phyloP scores from a whole-genome alignment of 2,329 filamentous ascomycete species.

The Aspergillus sp. region DNA sequence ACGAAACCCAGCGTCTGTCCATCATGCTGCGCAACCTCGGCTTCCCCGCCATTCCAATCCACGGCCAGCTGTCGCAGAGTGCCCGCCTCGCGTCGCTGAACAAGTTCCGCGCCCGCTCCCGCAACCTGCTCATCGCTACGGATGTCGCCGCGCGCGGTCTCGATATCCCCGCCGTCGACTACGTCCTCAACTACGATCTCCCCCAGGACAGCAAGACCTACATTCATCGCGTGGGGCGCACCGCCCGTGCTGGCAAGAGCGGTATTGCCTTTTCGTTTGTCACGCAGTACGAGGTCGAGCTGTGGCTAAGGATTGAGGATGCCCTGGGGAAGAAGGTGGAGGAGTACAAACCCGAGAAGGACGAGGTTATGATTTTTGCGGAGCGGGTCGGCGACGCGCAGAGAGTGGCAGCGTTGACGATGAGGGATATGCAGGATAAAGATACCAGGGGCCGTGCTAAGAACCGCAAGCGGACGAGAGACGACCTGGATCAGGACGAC shows the following conservation, averaged over 20 bases:
- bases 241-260: constrained; percentile 80
- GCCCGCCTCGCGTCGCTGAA: constrained; percentile 81
- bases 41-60: constrained; percentile 86
- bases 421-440: constrained; percentile 77
- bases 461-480: constrained; percentile 56
- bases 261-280: constrained; percentile 78
- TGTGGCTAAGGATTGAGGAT: constrained; percentile 77
- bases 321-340: constrained; percentile 74
- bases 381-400: constrained; percentile 80
- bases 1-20: constrained; percentile 82
- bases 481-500: constrained; percentile 75
- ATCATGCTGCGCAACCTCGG: constrained; percentile 81
- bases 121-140: constrained; percentile 83
- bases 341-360: constrained; percentile 69
- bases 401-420: constrained; percentile 71
- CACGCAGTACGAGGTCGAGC: constrained; percentile 84
- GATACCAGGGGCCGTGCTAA: constrained; percentile 44
- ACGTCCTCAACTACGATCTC: constrained; percentile 83
- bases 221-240: constrained; percentile 84
- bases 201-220: constrained; percentile 87
- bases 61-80: constrained; percentile 87
- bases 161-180: constrained; percentile 87
- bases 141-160: constrained; percentile 92
- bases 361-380: constrained; percentile 81
- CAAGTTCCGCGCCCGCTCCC: constrained; percentile 79